A percentile compares a stretch with the other conserved stretches of the same genome.
phyloP scores from a whole-genome alignment of 2,329 filamentous ascomycete genomes.

The Macrophomina pseudophaseolina region DNA sequence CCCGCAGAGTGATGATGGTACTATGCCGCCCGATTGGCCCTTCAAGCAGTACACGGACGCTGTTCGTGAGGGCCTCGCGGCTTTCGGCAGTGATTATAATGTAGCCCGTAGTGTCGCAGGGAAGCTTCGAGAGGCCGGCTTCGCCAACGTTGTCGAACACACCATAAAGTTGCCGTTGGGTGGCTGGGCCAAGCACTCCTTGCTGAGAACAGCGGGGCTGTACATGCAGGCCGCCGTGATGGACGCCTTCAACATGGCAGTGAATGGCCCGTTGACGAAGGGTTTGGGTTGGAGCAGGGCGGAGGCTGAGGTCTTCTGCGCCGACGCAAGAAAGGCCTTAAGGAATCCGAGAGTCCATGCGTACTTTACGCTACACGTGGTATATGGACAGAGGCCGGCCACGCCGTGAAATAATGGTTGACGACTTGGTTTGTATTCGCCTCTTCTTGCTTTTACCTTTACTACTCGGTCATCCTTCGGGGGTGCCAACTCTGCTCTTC shows the following conservation, averaged over 20 bases:
- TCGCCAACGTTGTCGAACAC: slow-evolving; percentile 48
- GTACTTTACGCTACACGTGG: slow-evolving; percentile 31
- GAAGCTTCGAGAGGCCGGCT: slow-evolving; percentile 46
- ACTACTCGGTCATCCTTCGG: not conserved
- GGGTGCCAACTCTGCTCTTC: not conserved
- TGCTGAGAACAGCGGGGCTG: slow-evolving; percentile 29
- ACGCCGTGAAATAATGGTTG: not conserved
- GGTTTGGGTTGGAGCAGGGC: slow-evolving; percentile 25
- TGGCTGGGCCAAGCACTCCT: slow-evolving; percentile 33
- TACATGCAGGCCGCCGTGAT: slow-evolving; percentile 36
- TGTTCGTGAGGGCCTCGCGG: slow-evolving; percentile 1
- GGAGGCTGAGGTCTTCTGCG: slow-evolving; percentile 39
- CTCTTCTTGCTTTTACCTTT: not conserved
- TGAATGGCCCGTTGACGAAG: slow-evolving; percentile 11
- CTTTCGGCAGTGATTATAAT: slow-evolving; percentile 19
- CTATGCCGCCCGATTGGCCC: slow-evolving; percentile 32
- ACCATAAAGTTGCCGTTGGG: slow-evolving; percentile 37
- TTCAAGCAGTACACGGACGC: slow-evolving; percentile 4
- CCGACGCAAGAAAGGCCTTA: slow-evolving; percentile 42
- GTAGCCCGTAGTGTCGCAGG: slow-evolving; percentile 24
- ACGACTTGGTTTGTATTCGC: not conserved
- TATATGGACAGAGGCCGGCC: slow-evolving; percentile 16
- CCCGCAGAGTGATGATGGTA: slow-evolving; percentile 51
- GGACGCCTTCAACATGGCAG: slow-evolving; percentile 20
- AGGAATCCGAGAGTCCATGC: slow-evolving; percentile 42